Conservation (phyloP, 495 filamentous ascomycete genomes). For the Sordaria brevicollis region DNA sequence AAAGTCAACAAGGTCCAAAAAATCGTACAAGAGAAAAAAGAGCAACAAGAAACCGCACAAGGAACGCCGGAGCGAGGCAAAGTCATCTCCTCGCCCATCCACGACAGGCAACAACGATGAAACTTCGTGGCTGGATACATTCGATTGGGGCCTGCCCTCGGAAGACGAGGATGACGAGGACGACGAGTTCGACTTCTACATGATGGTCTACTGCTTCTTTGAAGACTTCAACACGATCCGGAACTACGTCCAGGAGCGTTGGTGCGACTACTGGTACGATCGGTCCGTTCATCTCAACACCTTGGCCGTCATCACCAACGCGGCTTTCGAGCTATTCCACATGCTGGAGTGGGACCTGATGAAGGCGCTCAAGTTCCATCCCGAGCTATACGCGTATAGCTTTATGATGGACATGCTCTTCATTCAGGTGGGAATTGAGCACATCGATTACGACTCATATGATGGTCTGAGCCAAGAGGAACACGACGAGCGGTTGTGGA, state of each 20-base stretch:
- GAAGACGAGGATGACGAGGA: conserved; percentile 6
- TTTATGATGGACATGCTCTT: conserved; percentile 19
- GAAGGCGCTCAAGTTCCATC: conserved; percentile 4
- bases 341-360: conserved; percentile 17
- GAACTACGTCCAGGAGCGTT: conserved; percentile 17
- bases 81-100: not conserved
- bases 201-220: conserved; percentile 26
- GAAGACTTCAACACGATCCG: conserved; percentile 23
- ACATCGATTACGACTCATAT: conserved; percentile 17
- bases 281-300: conserved; percentile 9
- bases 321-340: conserved; percentile 23
- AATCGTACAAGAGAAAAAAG: conserved; percentile 10
- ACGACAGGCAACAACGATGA: not conserved
- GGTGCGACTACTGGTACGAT: conserved; percentile 20
- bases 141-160: conserved; percentile 2
- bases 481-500: conserved; percentile 9
- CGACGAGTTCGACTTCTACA: conserved; percentile 20
- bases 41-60: conserved; percentile 10
- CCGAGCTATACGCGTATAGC: conserved; percentile 8
- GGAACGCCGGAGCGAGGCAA: conserved; percentile 3
- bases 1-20: not conserved
- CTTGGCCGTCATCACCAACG: conserved; percentile 19
- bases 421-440: conserved; percentile 11
- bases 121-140: conserved; percentile 10
- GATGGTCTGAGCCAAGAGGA: conserved; percentile 4